Evolutionary conservation across 2,329 filamentous ascomycete genomes (phyloP), one percentile per base, ranked within the genome.

Genomic region (Lasiodiplodia hormozganensis): DNA sequence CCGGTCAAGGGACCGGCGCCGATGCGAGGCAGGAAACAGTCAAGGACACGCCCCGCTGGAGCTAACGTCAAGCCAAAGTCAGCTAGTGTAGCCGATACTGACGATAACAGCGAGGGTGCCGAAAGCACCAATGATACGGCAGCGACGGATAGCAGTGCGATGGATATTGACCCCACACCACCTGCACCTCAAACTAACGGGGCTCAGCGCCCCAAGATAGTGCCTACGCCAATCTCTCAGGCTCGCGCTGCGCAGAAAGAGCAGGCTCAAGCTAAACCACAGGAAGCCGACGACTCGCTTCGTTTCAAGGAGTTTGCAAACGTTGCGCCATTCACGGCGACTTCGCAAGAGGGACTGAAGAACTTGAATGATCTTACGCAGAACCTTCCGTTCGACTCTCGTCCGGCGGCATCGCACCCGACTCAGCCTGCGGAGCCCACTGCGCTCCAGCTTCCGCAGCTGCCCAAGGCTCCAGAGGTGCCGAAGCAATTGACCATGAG

Each of bases 311-410:
- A 86, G 51, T 77, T 89, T 12, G 78, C 80, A 10, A 82, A 83
- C 51, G 81, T 83, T 16, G 81, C 82, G 6, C 86, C 87, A 1
- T 84, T 88, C 60, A 76, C 81, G 28, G 36, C 1, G 76, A 78
- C 82, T 7, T 81, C 82, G 34, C 74, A 76, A 58, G 75, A 75
- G 21, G 86, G 87, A 10, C 81, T 89, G 21, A 79, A 83, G 28
- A 84, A 85, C 65, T 74, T 90, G 25, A 81, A 83, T 34, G 85
- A 87, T 67, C 78, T 90, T 49, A 81, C 79, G 51, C 80, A 82
- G 10, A 85, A 81, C 1, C 80, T 90, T 2, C 88, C 88, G 3
- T 90, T 90, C 74, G 77, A 85, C 69, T 90, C 88, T 2, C 81
- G 84, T 51, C 74, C 88, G 3, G 81, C 83, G 5, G 79, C 80